Evolutionary conservation across 139 green algal genomes (phyloP), one percentile per base, ranked within the genome.

Genomic region (Coelastrella sp.): DNA sequence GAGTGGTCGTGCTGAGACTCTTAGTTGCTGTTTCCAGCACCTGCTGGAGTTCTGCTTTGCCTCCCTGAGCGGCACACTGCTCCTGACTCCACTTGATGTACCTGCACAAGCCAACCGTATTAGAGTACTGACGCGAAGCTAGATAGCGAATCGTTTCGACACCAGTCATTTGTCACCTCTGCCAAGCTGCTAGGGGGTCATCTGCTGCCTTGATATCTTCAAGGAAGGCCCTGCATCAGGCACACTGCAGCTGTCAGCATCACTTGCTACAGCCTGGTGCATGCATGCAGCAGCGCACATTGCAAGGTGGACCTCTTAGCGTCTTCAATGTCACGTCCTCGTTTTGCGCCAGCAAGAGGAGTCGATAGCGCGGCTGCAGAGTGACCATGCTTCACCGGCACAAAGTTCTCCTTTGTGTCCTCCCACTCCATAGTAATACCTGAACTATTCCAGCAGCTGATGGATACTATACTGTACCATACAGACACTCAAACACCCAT

Each of bases 51-150:
- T 98, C 95, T 4, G 93, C 89, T 84, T 98, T 96, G 84, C 93
- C 92, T 47, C 95, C 96, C n/a, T 93, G 95, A 2, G 92, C 71
- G 4, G 92, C 73, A 85, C 95, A 96, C 11, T 92, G 94, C 68
- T 97, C 94, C 80, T 98, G 96, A 4, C 94, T 97, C 97, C 97
- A 99, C 66, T 98, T 98, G 90, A 99, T 96, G 91, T 97, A 97
- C 83, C 96, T 98, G 96, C 65, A 59, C 11, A 13, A 60, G n/a
- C 57, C 14, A 7, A 19, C 66, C 11, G 2, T 17, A 5, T 71
- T 3, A 80, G 10, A 68, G 16, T 10, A 5, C 16, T 32, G 17
- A 65, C 32, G 61, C 5, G 56, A 13, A 22, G 4, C 32, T 13
- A 73, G 0, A 0, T 10, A 10, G 8, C 10, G 10, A 19, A 71